These are phyloP conservation scores for Verticillium longisporum DNA, from an alignment of 2,329 filamentous ascomycete species.

Conservation along the genomic window DNA sequence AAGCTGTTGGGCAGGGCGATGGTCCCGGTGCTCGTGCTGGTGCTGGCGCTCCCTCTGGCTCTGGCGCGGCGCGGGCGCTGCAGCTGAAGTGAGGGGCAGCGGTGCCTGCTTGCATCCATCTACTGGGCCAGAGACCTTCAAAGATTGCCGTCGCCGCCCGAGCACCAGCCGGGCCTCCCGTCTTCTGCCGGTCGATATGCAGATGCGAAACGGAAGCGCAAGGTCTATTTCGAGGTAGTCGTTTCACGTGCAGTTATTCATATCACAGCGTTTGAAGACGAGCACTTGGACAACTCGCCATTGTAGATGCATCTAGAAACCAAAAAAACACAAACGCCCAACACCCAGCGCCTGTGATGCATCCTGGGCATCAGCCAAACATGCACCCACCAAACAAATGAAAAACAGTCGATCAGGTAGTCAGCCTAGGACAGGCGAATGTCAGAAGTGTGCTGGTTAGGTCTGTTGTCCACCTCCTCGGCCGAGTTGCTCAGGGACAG, in stretches of 20 bases:
- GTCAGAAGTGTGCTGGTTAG: constrained; percentile 18
- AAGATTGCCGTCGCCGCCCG: neutral
- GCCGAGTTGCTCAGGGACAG: constrained; percentile 85
- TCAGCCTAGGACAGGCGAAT: constrained; percentile 23
- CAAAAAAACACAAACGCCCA: no score
- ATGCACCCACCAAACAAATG: neutral
- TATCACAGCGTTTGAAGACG: no score
- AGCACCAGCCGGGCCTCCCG: neutral
- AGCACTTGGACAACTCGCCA: no score
- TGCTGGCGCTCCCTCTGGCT: no score
- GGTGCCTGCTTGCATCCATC: neutral
- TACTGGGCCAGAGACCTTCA: no score
- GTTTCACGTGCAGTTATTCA: no score
- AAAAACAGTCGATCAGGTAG: neutral
- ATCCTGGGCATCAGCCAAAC: neutral
- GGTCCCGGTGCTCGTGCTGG: no score
- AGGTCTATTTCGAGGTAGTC: no score
- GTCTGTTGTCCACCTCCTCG: constrained; percentile 50
- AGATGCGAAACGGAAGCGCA: no score
- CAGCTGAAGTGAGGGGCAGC: neutral
- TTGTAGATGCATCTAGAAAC: no score
- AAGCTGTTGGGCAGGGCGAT: neutral
- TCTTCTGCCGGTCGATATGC: neutral
- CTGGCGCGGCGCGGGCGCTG: no score
- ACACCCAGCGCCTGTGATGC: no score